Evolutionary conservation across 495 filamentous ascomycete species (phyloP).

Genomic region (Podospora anserina): DNA sequence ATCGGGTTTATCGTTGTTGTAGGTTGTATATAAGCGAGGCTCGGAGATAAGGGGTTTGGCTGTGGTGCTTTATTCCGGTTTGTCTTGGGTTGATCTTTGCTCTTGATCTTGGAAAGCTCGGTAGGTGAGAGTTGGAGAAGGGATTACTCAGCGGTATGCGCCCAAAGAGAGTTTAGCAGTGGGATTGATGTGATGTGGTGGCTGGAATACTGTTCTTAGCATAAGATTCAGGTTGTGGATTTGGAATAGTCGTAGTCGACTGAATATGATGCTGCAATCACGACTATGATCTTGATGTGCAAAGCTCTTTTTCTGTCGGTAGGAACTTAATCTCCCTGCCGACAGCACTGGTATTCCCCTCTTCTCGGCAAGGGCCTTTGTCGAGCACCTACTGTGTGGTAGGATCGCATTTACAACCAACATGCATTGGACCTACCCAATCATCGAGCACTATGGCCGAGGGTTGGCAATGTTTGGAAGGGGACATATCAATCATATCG

Average conservation of each 20-base stretch:
- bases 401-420: not conserved
- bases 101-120: not conserved
- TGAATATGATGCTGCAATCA: not conserved
- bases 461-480: not conserved
- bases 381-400: not conserved
- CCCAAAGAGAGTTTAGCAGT: not conserved
- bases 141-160: too few species aligned
- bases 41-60: not conserved
- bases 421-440: not conserved
- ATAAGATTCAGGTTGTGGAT: not conserved
- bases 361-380: not conserved
- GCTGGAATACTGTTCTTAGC: not conserved
- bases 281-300: not conserved
- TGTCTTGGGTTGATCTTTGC: not conserved
- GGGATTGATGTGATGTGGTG: not conserved
- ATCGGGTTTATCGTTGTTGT: not conserved
- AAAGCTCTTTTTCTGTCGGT: not conserved
- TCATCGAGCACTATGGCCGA: not conserved
- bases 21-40: not conserved
- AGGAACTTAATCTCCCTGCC: not conserved
- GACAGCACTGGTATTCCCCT: not conserved
- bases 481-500: not conserved
- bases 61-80: not conserved
- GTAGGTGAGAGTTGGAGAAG: not conserved
- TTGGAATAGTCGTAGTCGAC: not conserved